phyloP scores from a whole-genome alignment of 306 rosid species.

The Vigna unguiculata region DNA sequence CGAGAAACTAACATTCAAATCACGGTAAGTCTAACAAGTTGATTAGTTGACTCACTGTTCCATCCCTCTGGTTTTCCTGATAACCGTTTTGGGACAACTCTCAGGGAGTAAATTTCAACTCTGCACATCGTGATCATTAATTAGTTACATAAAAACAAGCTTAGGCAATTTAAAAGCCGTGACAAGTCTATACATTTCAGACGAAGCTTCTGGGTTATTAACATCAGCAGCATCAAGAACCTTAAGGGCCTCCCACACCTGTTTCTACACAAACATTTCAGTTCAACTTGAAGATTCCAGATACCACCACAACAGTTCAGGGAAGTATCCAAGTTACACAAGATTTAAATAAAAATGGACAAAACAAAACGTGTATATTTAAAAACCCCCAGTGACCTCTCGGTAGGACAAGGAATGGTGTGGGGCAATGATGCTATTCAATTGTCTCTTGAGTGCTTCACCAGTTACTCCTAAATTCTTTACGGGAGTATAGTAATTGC shows the following conservation, averaged over 20 bases:
- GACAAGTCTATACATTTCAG: slow-evolving; percentile 51
- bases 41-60: slow-evolving; percentile 70
- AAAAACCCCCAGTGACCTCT: slow-evolving; percentile 48
- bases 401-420: slow-evolving; percentile 71
- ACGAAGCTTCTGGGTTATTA: slow-evolving; percentile 64
- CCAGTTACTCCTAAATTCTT: slow-evolving; percentile 53
- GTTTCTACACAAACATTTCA: slow-evolving; percentile 16
- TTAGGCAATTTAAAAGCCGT: not conserved
- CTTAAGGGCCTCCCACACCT: slow-evolving; percentile 86
- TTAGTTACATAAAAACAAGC: slow-evolving; percentile 9
- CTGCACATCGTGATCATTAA: slow-evolving; percentile 49
- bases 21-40: slow-evolving; percentile 42
- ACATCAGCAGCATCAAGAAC: slow-evolving; percentile 80
- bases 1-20: slow-evolving; percentile 38
- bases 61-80: slow-evolving; percentile 77
- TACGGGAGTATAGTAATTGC: slow-evolving; percentile 54
- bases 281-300: not conserved
- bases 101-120: slow-evolving; percentile 72
- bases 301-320: too few species aligned
- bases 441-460: slow-evolving; percentile 57
- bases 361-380: not conserved
- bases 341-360: too few species aligned
- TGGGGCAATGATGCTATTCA: slow-evolving; percentile 57
- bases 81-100: slow-evolving; percentile 66
- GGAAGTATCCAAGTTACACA: too few species aligned